Conservation (phyloP, 495 filamentous ascomycete genomes). For the Xylaria nigripes region DNA sequence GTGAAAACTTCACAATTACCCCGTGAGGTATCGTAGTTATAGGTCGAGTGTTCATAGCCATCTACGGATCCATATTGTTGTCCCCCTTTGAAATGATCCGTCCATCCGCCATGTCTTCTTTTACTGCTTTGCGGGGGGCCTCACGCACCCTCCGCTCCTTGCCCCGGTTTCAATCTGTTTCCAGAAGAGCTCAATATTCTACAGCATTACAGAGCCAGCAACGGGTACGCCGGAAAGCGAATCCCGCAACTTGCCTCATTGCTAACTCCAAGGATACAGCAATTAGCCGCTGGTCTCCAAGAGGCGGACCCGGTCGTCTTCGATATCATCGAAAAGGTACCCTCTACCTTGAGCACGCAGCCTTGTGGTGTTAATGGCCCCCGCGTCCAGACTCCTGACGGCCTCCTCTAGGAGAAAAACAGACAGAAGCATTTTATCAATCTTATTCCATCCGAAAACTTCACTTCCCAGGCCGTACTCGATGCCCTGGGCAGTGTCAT, state of each 20-base stretch:
- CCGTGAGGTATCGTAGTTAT: no score
- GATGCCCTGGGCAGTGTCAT: conserved; percentile 96
- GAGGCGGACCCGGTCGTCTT: conserved; percentile 81
- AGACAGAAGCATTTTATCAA: conserved; percentile 98
- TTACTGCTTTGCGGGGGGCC: conserved; percentile 19
- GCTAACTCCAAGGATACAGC: conserved; percentile 36
- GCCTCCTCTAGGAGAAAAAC: conserved; percentile 67
- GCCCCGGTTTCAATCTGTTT: conserved; percentile 17
- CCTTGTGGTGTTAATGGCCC: not conserved
- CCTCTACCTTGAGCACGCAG: not conserved
- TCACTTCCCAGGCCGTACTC: conserved; percentile 93
- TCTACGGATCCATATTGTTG: not conserved
- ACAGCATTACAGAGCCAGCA: conserved; percentile 55
- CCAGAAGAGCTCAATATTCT: conserved; percentile 40
- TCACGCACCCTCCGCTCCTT: conserved; percentile 22
- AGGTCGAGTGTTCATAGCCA: no score
- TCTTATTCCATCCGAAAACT: conserved; percentile 97
- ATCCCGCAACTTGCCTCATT: conserved; percentile 7
- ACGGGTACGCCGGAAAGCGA: conserved; percentile 35
- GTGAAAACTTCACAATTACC: not conserved
- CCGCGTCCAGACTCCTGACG: conserved; percentile 5
- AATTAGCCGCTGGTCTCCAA: conserved; percentile 69
- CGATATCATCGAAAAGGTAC: conserved; percentile 82
- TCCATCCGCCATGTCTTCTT: conserved; percentile 7
- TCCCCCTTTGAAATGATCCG: not conserved